Evolutionary conservation across 75 land plant species (phyloP).

Genomic region (Isoetes taiwanensis): DNA sequence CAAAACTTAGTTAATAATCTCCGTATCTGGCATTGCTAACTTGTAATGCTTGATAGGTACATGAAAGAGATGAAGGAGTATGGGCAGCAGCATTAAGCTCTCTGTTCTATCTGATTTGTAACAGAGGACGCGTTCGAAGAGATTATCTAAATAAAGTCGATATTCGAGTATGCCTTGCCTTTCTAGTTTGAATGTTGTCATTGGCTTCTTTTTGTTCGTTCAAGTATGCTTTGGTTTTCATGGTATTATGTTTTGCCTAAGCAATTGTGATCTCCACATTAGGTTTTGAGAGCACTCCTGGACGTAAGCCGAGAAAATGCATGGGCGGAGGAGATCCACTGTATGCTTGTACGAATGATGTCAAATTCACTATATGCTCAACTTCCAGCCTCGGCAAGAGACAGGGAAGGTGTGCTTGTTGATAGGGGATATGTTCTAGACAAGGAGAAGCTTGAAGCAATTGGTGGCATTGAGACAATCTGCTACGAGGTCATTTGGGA

Average conservation of each 20-base stretch:
- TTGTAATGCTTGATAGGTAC: constrained; percentile 35
- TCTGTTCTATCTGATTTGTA: constrained; percentile 80
- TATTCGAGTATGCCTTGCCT: constrained; percentile 55
- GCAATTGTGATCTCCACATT: no score
- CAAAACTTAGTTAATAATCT: not conserved
- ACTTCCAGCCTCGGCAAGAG: no score
- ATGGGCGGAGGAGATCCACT: constrained; percentile 93
- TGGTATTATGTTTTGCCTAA: constrained; percentile 3
- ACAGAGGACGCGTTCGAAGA: constrained; percentile 68
- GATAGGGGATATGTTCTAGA: constrained; percentile 29
- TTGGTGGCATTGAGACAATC: constrained; percentile 85
- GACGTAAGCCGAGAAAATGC: constrained; percentile 70
- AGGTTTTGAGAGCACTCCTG: constrained; percentile 68
- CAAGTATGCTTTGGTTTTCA: not conserved
- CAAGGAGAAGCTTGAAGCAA: constrained; percentile 50
- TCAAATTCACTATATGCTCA: constrained; percentile 77
- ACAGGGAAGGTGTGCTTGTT: constrained; percentile 16
- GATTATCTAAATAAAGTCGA: constrained; percentile 67
- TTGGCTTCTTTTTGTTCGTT: not conserved
- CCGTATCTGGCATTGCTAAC: not conserved
- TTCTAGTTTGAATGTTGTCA: not conserved
- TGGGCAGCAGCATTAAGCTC: constrained; percentile 97
- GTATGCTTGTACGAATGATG: constrained; percentile 71
- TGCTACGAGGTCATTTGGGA: constrained; percentile 60
- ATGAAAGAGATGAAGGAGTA: constrained; percentile 81